Evolutionary conservation across 139 green algal species (phyloP).

Genomic region (Tetradesmus lagerheimii): DNA sequence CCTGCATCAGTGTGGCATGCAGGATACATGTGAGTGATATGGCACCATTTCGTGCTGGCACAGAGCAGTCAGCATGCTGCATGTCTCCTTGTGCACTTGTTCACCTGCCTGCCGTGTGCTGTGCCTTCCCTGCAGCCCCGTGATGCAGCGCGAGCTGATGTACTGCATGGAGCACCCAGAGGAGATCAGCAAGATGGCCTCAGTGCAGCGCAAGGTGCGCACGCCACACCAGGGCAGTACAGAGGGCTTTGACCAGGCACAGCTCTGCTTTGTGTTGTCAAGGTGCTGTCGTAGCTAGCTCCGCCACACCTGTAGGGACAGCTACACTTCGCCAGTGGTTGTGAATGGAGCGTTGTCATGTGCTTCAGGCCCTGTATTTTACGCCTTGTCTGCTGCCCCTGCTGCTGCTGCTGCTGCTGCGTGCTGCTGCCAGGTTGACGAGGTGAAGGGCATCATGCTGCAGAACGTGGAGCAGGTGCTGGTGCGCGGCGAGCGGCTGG

Average conservation of each 20-base stretch:
- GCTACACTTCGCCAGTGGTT: too few species aligned
- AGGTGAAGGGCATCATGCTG: slow-evolving; percentile 93
- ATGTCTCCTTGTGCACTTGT: background rate
- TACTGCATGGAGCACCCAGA: slow-evolving; percentile 95
- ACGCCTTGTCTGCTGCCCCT: background rate
- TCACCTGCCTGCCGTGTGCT: background rate
- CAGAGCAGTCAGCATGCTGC: background rate
- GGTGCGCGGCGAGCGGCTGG: slow-evolving; percentile 92
- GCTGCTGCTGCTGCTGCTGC: slow-evolving; percentile 23
- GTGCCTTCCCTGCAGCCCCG: slow-evolving; percentile 16
- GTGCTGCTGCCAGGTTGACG: slow-evolving; percentile 52
- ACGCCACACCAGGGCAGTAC: background rate
- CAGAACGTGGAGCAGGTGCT: slow-evolving; percentile 96
- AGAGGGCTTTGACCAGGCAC: too few species aligned
- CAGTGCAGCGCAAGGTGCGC: slow-evolving; percentile 90
- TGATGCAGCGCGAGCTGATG: slow-evolving; percentile 63
- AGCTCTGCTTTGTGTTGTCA: background rate
- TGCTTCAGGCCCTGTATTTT: too few species aligned
- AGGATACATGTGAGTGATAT: background rate
- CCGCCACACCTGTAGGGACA: too few species aligned
- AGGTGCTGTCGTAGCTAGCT: too few species aligned
- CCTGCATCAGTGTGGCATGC: too few species aligned
- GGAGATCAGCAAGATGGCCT: slow-evolving; percentile 91
- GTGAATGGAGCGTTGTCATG: background rate
- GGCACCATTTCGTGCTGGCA: background rate